Percentiles rank a stretch among this genome's conserved stretches.
Evolutionary conservation across 305 asterid species (phyloP).

Genomic region (Salvia sclarea): DNA sequence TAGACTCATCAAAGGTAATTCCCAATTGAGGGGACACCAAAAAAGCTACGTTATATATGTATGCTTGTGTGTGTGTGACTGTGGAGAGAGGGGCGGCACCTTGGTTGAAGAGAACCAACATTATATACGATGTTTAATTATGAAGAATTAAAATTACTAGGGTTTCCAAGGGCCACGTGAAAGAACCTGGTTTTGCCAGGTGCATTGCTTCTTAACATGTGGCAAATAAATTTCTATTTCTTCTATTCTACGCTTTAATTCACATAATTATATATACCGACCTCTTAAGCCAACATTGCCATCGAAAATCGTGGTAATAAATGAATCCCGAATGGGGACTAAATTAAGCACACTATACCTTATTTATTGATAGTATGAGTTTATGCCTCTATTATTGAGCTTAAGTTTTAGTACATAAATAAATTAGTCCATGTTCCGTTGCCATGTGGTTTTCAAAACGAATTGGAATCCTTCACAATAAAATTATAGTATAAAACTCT

Average conservation of each 20-base stretch:
- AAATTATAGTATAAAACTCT: conserved; percentile 20
- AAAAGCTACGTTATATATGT: background rate
- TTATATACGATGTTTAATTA: background rate
- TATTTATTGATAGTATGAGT: background rate
- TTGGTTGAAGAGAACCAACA: conserved; percentile 29
- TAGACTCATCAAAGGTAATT: background rate
- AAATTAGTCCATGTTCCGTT: conserved; percentile 35
- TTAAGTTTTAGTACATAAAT: background rate
- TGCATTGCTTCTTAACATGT: conserved; percentile 41
- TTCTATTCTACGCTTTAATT: conserved; percentile 30
- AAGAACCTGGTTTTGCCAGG: conserved; percentile 37
- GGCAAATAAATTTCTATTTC: conserved; percentile 14
- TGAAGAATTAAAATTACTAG: background rate
- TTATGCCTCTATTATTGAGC: conserved; percentile 27
- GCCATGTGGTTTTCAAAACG: conserved; percentile 43
- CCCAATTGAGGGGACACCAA: background rate
- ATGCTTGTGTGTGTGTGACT: background rate
- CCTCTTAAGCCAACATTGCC: conserved; percentile 24
- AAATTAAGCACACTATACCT: background rate
- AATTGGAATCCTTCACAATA: conserved; percentile 26
- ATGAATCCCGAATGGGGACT: background rate
- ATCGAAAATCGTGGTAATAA: conserved; percentile 17
- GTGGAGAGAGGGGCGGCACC: conserved; percentile 36
- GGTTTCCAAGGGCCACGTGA: conserved; percentile 35
- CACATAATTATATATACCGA: conserved; percentile 27